These are phyloP conservation scores for Myochromella boudieri DNA, from an alignment of 768 basidiomycete species.

Conservation along the genomic window DNA sequence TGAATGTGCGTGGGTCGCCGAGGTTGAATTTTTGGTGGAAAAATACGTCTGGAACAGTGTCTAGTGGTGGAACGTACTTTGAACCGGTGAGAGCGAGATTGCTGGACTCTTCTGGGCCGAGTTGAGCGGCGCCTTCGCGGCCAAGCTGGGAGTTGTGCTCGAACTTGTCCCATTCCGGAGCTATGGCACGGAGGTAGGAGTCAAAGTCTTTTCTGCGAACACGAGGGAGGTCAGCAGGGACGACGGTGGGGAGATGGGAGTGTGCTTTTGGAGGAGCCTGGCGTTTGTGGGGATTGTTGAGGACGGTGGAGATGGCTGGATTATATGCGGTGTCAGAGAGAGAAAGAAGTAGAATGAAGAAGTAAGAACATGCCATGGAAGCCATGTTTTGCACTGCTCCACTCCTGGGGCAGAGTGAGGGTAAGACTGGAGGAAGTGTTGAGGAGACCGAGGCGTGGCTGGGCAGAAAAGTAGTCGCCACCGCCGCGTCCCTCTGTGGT, in stretches of 20 bases:
- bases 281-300: conserved; percentile 85
- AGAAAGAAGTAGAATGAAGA: not conserved
- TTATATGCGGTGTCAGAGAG: conserved; percentile 4
- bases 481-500: conserved; percentile 65
- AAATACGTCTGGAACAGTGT: conserved; percentile 78
- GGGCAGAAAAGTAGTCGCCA: conserved; percentile 57
- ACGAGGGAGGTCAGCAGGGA: conserved; percentile 74
- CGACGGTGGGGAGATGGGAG: conserved; percentile 70
- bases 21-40: conserved; percentile 80
- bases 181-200: conserved; percentile 69
- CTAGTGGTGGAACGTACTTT: conserved; percentile 64
- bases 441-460: conserved; percentile 47
- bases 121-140: conserved; percentile 38
- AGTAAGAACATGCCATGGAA: conserved; percentile 71
- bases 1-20: conserved; percentile 74
- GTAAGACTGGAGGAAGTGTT: conserved; percentile 45
- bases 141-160: conserved; percentile 44
- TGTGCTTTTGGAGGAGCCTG: conserved; percentile 89
- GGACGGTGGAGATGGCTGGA: conserved; percentile 88
- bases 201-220: conserved; percentile 85
- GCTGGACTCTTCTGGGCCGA: conserved; percentile 27
- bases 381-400: conserved; percentile 82
- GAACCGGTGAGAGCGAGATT: conserved; percentile 19
- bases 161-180: conserved; percentile 78
- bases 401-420: conserved; percentile 56